Conservation (phyloP, 2,329 filamentous ascomycete species). For the Cryphonectria japonica region DNA sequence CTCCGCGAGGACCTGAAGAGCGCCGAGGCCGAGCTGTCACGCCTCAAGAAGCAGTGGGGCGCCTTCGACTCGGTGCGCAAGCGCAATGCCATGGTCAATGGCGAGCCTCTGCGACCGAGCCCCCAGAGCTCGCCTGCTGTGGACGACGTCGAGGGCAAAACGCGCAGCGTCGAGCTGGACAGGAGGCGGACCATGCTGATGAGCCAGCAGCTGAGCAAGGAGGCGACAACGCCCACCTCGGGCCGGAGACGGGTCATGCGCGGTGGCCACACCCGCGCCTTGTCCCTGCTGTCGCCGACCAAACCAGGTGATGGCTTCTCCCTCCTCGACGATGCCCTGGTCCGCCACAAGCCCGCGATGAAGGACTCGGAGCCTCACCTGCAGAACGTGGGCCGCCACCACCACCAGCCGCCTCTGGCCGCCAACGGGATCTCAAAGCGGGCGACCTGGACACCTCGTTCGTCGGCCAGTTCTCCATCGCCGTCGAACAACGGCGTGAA, state of each 20-base stretch:
- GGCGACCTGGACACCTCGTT: slow-evolving; percentile 62
- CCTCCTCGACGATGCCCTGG: slow-evolving; percentile 47
- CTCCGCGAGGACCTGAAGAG: slow-evolving; percentile 85
- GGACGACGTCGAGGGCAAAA: slow-evolving; percentile 42
- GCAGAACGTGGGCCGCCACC: slow-evolving; percentile 35
- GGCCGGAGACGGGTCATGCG: slow-evolving; percentile 68
- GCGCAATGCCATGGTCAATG: slow-evolving; percentile 67
- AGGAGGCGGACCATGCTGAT: slow-evolving; percentile 70
- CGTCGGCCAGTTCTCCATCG: slow-evolving; percentile 45
- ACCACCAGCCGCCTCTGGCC: slow-evolving; percentile 32
- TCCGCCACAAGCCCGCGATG: slow-evolving; percentile 47
- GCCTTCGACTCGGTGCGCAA: slow-evolving; percentile 77
- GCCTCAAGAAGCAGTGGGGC: slow-evolving; percentile 84
- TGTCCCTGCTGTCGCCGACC: slow-evolving; percentile 81
- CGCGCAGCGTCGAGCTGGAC: slow-evolving; percentile 67
- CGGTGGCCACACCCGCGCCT: slow-evolving; percentile 64
- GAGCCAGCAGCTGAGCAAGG: slow-evolving; percentile 49
- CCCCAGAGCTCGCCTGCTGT: slow-evolving; percentile 27
- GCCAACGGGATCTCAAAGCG: slow-evolving; percentile 51
- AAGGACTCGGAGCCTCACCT: slow-evolving; percentile 37
- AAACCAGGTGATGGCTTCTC: slow-evolving; percentile 50
- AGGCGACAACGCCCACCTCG: slow-evolving; percentile 39
- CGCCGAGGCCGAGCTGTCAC: slow-evolving; percentile 76
- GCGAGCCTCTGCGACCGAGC: slow-evolving; percentile 60
- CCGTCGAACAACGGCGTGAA: slow-evolving; percentile 52